Base-by-base conservation (phyloP, 2,329 filamentous ascomycete species). In the Fusarium sp. region DNA sequence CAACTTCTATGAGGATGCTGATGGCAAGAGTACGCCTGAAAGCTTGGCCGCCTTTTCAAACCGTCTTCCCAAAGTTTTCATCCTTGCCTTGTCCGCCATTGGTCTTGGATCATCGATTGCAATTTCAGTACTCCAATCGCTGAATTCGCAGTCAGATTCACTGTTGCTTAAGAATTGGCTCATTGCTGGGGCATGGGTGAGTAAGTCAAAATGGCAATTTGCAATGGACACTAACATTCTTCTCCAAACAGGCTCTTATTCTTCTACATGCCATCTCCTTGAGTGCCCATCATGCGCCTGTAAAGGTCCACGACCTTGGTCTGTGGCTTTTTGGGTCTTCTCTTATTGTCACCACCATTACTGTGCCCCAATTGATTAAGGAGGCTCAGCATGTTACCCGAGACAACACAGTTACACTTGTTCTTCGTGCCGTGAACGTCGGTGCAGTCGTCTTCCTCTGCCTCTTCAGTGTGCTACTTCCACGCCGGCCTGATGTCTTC, bases 401-500 rank as follows among this genome's bases (percentile, higher is more conserved):
- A 63, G 82, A 70, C 50, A 81, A 76, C 69, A 81, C 77, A 74
- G 78, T 87, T 33, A 78, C 81, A 3, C 80, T 91, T 18, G 84
- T 79, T 47, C 76, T 83, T 31, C 81, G 89, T 38, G 77, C 84
- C 3, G 79, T 82, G 5, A 87, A 90, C 62, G 76, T 89, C 25
- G 79, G 78, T 13, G 77, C 83, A 15, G 79, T 83, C 18, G 35
- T 89, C n/a, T 75, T 80, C n/a, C 80, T 89, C 22, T 80, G 82
- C 18, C 70, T 87, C 47, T 80, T 84, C 20, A 86, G 86, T 70
- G 69, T 91, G 17, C 84, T 86, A 2, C 82, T 94, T 18, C 91
- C 91, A 7, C 87, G 93, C 46, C 86, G 93, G 15, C 93, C 93
- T 7, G 85, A 90, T 58, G 89, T 94, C 22, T 93, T 86, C 76